Evolutionary conservation across 768 basidiomycete genomes (phyloP), one percentile per base, ranked within the genome.

Genomic region (Coprinopsis strossmayeri): DNA sequence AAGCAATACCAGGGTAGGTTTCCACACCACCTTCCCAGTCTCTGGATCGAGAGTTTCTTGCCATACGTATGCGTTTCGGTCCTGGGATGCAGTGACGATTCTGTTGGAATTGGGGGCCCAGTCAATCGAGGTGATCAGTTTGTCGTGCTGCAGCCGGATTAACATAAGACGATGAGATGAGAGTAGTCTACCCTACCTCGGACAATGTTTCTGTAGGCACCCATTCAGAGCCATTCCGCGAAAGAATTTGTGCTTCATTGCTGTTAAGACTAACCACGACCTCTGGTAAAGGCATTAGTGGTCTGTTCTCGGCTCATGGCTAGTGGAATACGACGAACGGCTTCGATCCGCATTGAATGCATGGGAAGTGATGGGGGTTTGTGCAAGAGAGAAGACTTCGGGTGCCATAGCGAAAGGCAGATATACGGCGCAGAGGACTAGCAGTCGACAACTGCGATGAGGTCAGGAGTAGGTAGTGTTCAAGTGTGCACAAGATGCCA

Each of bases 61-160:
- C 96, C 96, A 99, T 26, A 99, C 96, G 61, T 99, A 99, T 30
- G 96, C 95, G 63, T 99, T 99, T 46, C 96, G 76, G 63, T 99
- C 96, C 64, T 99, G 95, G n/a, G 94, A 95, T 57, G 92, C 91
- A 11, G 96, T 98, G 21, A 99, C 95, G 68, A 99, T 95, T 38
- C 91, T 87, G 69, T 98, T 97, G 40, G 96, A 92, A 56, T 80
- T 79, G 15, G 94, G 93, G 11, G 94, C 96, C 96, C 96, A 99
- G 64, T 97, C 94, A 64, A 99, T 96, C 48, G 92, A 93, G 2
- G 95, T 98, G 69, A 99, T 87, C 50, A 84, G 70, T 69, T 98
- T 98, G 73, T 99, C 96, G 69, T 99, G 96, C 93, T 98, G 62
- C 25, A 30, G 30, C 7, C 7, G 30, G 30, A 32, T 15, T 32